Evolutionary conservation across 2,329 filamentous ascomycete species (phyloP).

Genomic region (Colletotrichum sp.): DNA sequence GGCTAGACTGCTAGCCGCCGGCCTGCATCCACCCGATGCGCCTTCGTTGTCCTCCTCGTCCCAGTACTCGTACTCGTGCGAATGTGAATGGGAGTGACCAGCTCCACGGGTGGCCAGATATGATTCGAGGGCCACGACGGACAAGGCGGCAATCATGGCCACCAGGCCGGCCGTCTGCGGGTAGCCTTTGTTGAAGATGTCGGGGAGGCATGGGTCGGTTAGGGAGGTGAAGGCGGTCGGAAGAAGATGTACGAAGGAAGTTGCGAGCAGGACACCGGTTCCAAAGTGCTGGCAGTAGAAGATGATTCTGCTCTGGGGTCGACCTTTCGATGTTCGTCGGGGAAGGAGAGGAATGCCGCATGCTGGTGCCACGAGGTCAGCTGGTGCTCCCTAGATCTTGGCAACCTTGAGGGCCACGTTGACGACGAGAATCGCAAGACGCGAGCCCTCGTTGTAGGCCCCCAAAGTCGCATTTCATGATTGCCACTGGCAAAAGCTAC

Average conservation of each 20-base stretch:
- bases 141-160: conserved; percentile 80
- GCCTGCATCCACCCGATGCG: conserved; percentile 25
- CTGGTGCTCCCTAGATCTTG: background rate
- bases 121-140: conserved; percentile 87
- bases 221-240: conserved; percentile 72
- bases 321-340: conserved; percentile 60
- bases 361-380: conserved; percentile 41
- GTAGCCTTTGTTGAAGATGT: conserved; percentile 82
- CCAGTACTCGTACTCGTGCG: conserved; percentile 52
- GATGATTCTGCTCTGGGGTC: conserved; percentile 63
- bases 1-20: conserved; percentile 34
- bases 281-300: conserved; percentile 78
- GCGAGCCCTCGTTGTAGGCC: background rate
- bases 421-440: background rate
- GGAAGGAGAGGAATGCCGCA: conserved; percentile 73
- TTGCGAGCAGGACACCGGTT: conserved; percentile 85
- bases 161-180: conserved; percentile 81
- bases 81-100: conserved; percentile 59
- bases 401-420: background rate
- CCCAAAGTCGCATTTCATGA: background rate
- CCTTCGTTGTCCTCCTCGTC: conserved; percentile 47
- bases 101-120: conserved; percentile 78
- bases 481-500: conserved; percentile 14
- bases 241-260: conserved; percentile 80
- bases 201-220: conserved; percentile 74